phyloP scores from a whole-genome alignment of 768 basidiomycete genomes.

The Lactarius trivialis region DNA sequence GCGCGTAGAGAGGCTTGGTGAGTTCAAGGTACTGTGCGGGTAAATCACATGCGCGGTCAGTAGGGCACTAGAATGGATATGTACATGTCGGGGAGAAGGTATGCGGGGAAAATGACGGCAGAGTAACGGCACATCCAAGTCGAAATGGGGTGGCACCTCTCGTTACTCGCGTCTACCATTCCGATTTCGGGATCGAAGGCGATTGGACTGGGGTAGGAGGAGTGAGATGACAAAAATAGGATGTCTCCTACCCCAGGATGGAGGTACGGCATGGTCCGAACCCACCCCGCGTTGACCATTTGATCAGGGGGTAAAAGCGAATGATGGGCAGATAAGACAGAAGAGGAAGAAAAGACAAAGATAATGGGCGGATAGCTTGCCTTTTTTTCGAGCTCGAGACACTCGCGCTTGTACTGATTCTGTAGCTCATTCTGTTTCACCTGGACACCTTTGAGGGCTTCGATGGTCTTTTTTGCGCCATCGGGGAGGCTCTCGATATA shows the following conservation, averaged over 20 bases:
- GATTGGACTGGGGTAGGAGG: neutral
- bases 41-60: constrained; percentile 5
- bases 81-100: neutral
- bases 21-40: constrained; percentile 58
- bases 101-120: constrained; percentile 4
- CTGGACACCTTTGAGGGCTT: constrained; percentile 92
- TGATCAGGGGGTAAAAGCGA: neutral
- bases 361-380: constrained; percentile 36
- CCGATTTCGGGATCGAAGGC: constrained; percentile 14
- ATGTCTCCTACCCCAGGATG: neutral
- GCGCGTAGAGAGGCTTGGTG: constrained; percentile 80
- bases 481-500: constrained; percentile 87
- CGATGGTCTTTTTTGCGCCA: constrained; percentile 76
- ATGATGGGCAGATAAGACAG: neutral
- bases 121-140: constrained; percentile 5
- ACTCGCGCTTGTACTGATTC: constrained; percentile 91
- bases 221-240: neutral
- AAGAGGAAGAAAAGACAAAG: neutral
- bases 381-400: constrained; percentile 94
- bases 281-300: neutral
- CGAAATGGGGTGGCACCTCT: neutral
- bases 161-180: neutral
- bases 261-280: neutral
- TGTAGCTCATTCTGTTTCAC: constrained; percentile 86
- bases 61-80: neutral